phyloP scores from a whole-genome alignment of 1,284 basidiomycete genomes.

The Trametes sp. region DNA sequence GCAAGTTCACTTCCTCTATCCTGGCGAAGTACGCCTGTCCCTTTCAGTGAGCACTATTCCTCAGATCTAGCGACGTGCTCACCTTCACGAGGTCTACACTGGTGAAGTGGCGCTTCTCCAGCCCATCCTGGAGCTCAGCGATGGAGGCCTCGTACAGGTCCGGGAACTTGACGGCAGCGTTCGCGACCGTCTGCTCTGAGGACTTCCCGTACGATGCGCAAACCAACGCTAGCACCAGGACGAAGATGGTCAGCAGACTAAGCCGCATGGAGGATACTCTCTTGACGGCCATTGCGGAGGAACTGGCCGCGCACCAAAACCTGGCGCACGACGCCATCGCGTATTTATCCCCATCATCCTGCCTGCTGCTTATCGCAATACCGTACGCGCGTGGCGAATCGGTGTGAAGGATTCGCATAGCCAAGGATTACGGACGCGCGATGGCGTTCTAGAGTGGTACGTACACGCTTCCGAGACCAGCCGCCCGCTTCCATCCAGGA shows the following conservation, averaged over 20 bases:
- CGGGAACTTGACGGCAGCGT: constrained; percentile 44
- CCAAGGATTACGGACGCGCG: background rate
- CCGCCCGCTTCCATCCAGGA: background rate
- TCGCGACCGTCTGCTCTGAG: background rate
- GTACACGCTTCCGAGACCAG: background rate
- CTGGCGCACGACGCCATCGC: background rate
- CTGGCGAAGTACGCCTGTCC: constrained; percentile 73
- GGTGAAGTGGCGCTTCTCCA: constrained; percentile 58
- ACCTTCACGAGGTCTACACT: constrained; percentile 74
- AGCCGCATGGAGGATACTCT: background rate
- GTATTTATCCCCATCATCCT: background rate
- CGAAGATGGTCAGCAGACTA: background rate
- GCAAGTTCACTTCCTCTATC: constrained; percentile 75
- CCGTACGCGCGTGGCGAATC: background rate
- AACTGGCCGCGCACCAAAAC: background rate
- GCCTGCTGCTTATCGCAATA: constrained; percentile 2
- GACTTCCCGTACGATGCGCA: background rate
- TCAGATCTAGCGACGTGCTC: too few species aligned
- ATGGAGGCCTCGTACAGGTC: constrained; percentile 73
- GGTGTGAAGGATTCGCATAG: constrained; percentile 6
- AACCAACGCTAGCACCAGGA: background rate
- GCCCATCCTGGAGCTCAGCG: constrained; percentile 55
- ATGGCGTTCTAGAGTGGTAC: background rate
- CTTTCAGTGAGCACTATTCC: too few species aligned
- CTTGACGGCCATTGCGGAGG: background rate